Evolutionary conservation across 768 basidiomycete species (phyloP), one percentile per base, ranked within the genome.

Genomic region (Russula griseocarnosa): DNA sequence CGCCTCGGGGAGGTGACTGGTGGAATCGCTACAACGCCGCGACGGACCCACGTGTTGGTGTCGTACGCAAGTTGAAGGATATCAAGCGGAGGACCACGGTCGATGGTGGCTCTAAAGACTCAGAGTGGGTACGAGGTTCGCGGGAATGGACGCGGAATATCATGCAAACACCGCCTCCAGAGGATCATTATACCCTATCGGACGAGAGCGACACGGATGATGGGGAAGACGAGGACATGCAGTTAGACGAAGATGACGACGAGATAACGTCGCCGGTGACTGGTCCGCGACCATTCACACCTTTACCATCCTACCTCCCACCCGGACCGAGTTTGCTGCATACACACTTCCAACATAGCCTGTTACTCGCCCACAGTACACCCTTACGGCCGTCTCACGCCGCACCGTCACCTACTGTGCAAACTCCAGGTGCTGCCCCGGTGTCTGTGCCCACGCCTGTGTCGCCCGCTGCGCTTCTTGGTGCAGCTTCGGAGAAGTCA

Each of bases 381-480:
- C 81, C 87, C 4, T 74, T 90, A 3, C 82, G 83, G 1, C 82
- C 85, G 1, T 85, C 85, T 0, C 86, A 79, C 1, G 77, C 82
- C 11, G 77, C 81, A 3, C 78, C 78, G 14, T 78, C 81, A 10
- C 78, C 79, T 52, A 76, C 76, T 66, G 76, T 79, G 4, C 74
- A 60, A 44, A 62, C 78, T 0, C 71, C 76, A 18, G 73, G 77
- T 16, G 71, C 79, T 36, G 75, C 69, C 5, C 75, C 75, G 3
- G 77, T 78, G 3, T 81, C 82, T n/a, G 90, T 87, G 0, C 90
- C 90, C 1, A 94, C 92, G 0, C 92, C 92, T 1, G 89, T 93
- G 3, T 93, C 91, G 0, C 92, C 92, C 22, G 90, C 88, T 5
- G 87, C 88, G 1, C 78, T 79, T 0, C 75, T 89, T 36, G 86